Conservation (phyloP, 345 rosid species). For the Ailanthus altissimus region DNA sequence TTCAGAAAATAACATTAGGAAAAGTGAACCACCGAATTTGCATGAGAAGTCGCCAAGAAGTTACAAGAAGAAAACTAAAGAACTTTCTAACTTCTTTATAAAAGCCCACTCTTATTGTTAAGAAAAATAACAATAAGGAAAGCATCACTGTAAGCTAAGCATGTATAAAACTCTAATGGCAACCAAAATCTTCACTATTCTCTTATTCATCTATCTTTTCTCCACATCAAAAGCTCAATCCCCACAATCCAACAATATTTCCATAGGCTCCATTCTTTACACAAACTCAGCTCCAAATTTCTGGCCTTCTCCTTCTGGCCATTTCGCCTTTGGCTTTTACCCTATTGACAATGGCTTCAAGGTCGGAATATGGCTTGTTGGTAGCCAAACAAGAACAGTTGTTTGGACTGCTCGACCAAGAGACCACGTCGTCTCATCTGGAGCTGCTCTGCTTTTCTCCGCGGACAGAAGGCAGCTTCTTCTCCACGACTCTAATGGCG, state of each 20-base stretch:
- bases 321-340: constrained; percentile 10
- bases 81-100: no score
- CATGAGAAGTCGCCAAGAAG: no score
- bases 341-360: background rate
- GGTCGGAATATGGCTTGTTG: constrained; percentile 12
- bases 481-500: background rate
- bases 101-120: background rate
- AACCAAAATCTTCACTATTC: background rate
- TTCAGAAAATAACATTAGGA: no score
- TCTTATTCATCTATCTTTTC: background rate
- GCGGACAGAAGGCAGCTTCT: background rate
- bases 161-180: background rate
- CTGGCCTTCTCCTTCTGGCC: constrained; percentile 15
- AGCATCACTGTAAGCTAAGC: no score
- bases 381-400: background rate
- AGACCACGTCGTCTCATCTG: background rate
- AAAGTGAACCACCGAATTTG: no score
- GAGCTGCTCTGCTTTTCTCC: background rate
- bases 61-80: no score
- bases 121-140: background rate
- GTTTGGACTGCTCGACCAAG: background rate
- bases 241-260: constrained; percentile 13
- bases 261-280: constrained; percentile 15
- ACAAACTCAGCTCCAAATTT: constrained; percentile 4
- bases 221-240: background rate